Conservation (phyloP, 345 rosid genomes). For the Arabis alpina region DNA sequence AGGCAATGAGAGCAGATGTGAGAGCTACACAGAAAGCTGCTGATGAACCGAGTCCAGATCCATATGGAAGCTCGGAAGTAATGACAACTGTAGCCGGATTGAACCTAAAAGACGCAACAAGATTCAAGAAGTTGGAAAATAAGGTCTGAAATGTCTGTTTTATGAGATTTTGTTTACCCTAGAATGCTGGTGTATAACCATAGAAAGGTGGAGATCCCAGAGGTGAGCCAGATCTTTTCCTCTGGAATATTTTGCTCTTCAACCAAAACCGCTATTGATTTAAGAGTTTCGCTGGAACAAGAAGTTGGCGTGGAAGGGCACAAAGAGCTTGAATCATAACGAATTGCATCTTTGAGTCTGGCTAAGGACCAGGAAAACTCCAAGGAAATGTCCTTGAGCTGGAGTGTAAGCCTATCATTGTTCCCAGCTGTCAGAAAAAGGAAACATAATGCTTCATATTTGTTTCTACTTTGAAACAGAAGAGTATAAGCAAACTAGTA, state of each 20-base stretch:
- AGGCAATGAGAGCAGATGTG: constrained; percentile 70
- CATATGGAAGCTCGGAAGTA: constrained; percentile 83
- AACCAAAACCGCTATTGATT: constrained; percentile 59
- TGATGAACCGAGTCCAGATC: constrained; percentile 96
- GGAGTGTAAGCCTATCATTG: constrained; percentile 60
- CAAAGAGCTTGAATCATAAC: constrained; percentile 47
- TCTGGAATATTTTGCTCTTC: constrained; percentile 76
- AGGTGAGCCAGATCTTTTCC: constrained; percentile 63
- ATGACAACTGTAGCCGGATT: constrained; percentile 73
- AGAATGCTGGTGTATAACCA: constrained; percentile 84
- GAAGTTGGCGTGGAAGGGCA: constrained; percentile 57
- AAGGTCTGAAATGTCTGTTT: neutral
- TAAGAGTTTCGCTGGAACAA: constrained; percentile 57
- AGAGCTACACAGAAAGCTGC: constrained; percentile 86
- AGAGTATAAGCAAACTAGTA: neutral
- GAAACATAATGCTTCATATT: constrained; percentile 22
- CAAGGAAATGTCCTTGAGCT: constrained; percentile 61
- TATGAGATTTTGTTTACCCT: constrained; percentile 55
- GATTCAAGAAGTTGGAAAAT: neutral
- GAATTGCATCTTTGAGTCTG: constrained; percentile 61
- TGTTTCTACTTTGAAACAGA: constrained; percentile 5
- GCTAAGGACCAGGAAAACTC: constrained; percentile 80
- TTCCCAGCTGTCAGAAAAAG: constrained; percentile 48
- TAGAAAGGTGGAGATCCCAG: constrained; percentile 81
- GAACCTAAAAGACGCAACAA: constrained; percentile 51